phyloP scores from a whole-genome alignment of 805 yeast species.

The Cyberlindnera samutprakarnensis region DNA sequence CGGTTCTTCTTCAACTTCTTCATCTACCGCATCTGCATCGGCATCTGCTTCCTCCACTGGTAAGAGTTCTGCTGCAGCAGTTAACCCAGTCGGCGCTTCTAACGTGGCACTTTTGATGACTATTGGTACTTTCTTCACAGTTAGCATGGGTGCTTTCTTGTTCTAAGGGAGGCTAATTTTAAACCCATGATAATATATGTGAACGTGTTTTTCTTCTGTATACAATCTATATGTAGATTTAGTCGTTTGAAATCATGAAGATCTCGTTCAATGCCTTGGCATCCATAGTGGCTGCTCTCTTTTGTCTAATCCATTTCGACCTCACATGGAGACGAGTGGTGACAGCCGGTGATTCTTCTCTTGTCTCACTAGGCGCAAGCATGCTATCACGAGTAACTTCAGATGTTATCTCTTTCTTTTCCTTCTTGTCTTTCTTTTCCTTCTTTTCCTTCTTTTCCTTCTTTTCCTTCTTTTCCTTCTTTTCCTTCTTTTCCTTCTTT shows the following conservation, averaged over 20 bases:
- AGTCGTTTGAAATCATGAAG: conserved; percentile 65
- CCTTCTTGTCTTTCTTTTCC: conserved; percentile 25
- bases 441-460: conserved; percentile 23
- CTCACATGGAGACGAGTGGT: conserved; percentile 65
- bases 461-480: conserved; percentile 25
- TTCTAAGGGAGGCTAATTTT: conserved; percentile 9
- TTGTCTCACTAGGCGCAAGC: conserved; percentile 30
- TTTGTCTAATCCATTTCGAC: conserved; percentile 82
- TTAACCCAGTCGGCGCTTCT: conserved; percentile 12
- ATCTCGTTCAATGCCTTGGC: conserved; percentile 85
- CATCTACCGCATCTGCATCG: conserved; percentile 11
- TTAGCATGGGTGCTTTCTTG: conserved; percentile 34
- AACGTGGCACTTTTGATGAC: conserved; percentile 17
- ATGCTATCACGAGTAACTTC: conserved; percentile 34
- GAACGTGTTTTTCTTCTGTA: not conserved
- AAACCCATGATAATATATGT: not conserved
- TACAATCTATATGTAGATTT: not conserved
- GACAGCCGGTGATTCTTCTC: conserved; percentile 28
- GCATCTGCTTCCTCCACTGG: conserved; percentile 22
- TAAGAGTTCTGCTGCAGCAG: conserved; percentile 7
- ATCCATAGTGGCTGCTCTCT: conserved; percentile 88
- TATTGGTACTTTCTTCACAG: conserved; percentile 30
- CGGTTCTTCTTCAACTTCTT: conserved; percentile 6
- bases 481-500: conserved; percentile 23
- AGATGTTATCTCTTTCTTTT: conserved; percentile 23